Evolutionary conservation across 345 rosid species (phyloP), one percentile per base, ranked within the genome.

Genomic region (Hibiscus trionum): DNA sequence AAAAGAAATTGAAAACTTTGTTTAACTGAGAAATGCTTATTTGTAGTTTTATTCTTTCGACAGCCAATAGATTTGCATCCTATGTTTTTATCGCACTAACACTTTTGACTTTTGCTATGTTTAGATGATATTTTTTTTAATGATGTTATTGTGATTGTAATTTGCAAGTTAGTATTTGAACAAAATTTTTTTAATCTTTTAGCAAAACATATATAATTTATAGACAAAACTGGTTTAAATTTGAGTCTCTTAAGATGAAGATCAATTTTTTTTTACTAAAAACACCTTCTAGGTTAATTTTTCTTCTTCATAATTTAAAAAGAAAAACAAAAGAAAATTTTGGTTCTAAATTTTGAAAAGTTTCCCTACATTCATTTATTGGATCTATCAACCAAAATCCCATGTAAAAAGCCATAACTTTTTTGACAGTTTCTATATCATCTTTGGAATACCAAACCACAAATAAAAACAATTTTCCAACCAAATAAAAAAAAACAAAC

Each of bases 381-480:
- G 72, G 76, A 75, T 66, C 53, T 56, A 63, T 69, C 69, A 73
- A 70, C 5, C 55, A 35, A 47, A 59, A 35, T 7, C 60, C 15
- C 60, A 21, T 19, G 1, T 21, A 16, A 14, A 52, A 27, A 64
- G 10, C 46, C 11, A 8, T 12, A 2, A 6, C 35, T 19, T 74
- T 37, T 37, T 73, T 68, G 64, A 68, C 73, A 21, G 16, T 63
- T 75, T 70, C 49, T 31, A 21, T 21, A 21, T 21, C 24, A 21
- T 21, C 24, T 21, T 21, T 21, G 24, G 24, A 21, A 21, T 21
- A 21, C 24, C 24, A 21, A 21, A 21, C 24, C 24, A 21, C 24
- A 21, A 21, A 21, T 21, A 21, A 21, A 21, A 21, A 21, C 24
- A 21, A 21, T 21, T 21, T 21, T 21, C 24, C 24, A 21, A 21